A percentile compares a stretch with the other conserved stretches of the same genome.
phyloP scores from a whole-genome alignment of 169 alveolate genomes.

The Eimeria tenella region DNA sequence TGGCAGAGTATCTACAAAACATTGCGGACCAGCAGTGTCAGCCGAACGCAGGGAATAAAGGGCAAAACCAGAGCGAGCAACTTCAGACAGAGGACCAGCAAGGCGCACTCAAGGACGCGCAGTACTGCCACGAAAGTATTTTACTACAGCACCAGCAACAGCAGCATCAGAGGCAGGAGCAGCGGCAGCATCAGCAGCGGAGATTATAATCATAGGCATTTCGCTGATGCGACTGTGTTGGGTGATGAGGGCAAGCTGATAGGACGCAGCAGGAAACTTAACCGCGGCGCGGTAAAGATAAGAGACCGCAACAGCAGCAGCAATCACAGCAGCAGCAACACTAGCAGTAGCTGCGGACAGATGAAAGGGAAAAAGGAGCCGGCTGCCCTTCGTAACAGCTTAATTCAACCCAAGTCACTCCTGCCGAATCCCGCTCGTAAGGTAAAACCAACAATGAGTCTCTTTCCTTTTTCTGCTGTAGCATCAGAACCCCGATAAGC shows the following conservation, averaged over 20 bases:
- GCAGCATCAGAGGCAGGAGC: slow-evolving; percentile 1
- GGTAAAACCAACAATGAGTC: too few relatives aligned
- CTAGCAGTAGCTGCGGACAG: neutral
- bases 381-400: neutral
- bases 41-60: neutral
- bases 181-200: too few relatives aligned
- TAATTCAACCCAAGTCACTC: neutral
- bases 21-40: slow-evolving; percentile 10
- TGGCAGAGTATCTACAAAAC: slow-evolving; percentile 1
- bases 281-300: neutral
- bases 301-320: slow-evolving; percentile 9
- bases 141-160: neutral
- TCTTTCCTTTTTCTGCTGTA: too few relatives aligned
- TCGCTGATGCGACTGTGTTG: too few relatives aligned
- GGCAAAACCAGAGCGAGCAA: neutral
- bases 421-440: too few relatives aligned
- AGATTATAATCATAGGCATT: neutral
- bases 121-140: neutral
- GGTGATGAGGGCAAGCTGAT: neutral
- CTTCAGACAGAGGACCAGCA: slow-evolving; percentile 7
- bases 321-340: neutral
- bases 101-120: neutral
- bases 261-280: neutral
- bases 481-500: too few relatives aligned
- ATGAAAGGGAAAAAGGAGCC: neutral